Conservation (phyloP, 2,329 filamentous ascomycete species). For the Tolypocladium inflatum region DNA sequence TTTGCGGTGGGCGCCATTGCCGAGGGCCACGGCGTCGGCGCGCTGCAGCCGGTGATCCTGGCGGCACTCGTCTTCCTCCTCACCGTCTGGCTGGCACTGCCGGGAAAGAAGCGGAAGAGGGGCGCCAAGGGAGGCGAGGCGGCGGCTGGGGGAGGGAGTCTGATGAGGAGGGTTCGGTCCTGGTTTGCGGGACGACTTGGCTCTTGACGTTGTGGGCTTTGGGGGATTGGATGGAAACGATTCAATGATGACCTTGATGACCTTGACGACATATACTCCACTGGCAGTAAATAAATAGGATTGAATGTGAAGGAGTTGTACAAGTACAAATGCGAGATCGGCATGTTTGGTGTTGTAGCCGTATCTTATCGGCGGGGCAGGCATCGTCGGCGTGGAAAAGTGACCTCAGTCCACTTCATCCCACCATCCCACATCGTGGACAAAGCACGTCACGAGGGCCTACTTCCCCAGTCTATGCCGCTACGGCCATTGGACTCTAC, state of each 20-base stretch:
- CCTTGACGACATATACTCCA: not conserved
- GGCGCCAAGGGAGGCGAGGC: not conserved
- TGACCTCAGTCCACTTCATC: not conserved
- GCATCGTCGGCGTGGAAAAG: not conserved
- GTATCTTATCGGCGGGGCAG: not conserved
- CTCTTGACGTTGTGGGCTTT: too few relatives aligned
- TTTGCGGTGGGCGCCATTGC: constrained; percentile 62
- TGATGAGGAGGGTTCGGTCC: not conserved
- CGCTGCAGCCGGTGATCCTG: constrained; percentile 46
- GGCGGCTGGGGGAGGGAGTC: not conserved
- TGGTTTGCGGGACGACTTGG: not conserved
- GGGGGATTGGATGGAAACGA: not conserved
- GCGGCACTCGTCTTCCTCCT: constrained; percentile 35
- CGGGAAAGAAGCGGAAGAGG: constrained; percentile 10
- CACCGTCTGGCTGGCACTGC: constrained; percentile 34
- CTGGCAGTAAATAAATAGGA: not conserved
- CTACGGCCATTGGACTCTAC: not conserved
- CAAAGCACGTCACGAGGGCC: not conserved
- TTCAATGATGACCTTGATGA: not conserved
- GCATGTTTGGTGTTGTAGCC: not conserved
- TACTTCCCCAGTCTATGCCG: too few relatives aligned
- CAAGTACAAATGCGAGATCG: not conserved
- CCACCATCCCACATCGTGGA: not conserved
- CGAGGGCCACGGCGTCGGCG: constrained; percentile 42
- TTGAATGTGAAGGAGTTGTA: not conserved